phyloP scores from a whole-genome alignment of 75 land plant species.

The Sequoiadendron giganteum region DNA sequence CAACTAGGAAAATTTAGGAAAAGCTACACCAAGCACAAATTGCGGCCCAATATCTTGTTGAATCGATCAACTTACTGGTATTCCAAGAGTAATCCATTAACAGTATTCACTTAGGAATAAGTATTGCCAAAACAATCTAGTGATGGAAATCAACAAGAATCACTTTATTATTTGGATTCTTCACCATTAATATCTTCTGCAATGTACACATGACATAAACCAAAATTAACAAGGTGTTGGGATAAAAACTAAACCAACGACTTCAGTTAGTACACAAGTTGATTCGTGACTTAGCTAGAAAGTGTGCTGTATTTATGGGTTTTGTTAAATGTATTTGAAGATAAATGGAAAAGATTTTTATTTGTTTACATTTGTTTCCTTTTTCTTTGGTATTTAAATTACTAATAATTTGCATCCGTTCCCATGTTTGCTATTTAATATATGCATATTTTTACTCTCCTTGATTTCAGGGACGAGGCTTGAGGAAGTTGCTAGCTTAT shows the following conservation, averaged over 20 bases:
- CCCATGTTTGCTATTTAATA: background rate
- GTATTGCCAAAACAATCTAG: background rate
- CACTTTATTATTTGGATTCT: background rate
- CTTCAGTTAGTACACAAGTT: background rate
- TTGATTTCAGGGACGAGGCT: slow-evolving; percentile 16
- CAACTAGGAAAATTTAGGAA: background rate
- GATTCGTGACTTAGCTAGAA: background rate
- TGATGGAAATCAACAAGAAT: background rate
- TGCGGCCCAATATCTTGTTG: background rate
- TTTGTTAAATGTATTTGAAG: background rate
- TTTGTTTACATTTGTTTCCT: background rate
- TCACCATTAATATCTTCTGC: background rate
- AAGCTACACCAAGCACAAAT: background rate
- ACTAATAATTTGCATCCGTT: background rate
- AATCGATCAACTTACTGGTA: background rate
- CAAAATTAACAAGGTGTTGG: background rate
- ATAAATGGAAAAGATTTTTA: background rate
- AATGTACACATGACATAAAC: background rate
- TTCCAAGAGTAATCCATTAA: background rate
- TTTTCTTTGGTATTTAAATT: background rate
- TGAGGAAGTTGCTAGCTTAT: slow-evolving; percentile 20
- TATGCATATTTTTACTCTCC: background rate
- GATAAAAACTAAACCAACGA: background rate
- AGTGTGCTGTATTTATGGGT: background rate
- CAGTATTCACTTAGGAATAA: background rate